Evolutionary conservation across 805 yeast species (phyloP).

Genomic region (Ogataea ramenticola): DNA sequence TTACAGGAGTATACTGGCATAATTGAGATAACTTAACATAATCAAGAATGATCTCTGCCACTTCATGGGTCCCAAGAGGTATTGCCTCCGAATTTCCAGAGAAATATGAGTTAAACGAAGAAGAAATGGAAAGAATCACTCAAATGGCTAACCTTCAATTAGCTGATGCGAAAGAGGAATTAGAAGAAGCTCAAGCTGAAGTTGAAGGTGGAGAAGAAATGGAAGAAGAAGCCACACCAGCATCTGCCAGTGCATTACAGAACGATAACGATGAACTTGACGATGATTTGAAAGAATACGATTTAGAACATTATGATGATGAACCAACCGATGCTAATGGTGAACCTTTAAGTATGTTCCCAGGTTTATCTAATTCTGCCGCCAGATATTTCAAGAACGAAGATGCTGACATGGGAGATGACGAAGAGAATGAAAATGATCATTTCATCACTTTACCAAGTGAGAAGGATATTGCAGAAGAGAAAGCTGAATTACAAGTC

Average conservation of each 20-base stretch:
- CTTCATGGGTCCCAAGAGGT: conserved; percentile 95
- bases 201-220: conserved; percentile 23
- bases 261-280: conserved; percentile 41
- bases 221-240: conserved; percentile 13
- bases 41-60: conserved; percentile 71
- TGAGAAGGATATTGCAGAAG: conserved; percentile 63
- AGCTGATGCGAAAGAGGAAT: conserved; percentile 63
- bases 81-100: conserved; percentile 90
- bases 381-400: conserved; percentile 49
- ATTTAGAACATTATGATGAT: conserved; percentile 77
- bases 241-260: conserved; percentile 24
- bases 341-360: conserved; percentile 57
- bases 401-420: conserved; percentile 27
- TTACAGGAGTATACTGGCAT: no score
- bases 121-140: conserved; percentile 85
- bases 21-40: no score
- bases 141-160: conserved; percentile 79
- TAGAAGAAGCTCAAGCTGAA: conserved; percentile 35
- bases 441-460: conserved; percentile 58
- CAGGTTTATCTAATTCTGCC: conserved; percentile 56
- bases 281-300: conserved; percentile 83
- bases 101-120: conserved; percentile 81
- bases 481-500: conserved; percentile 75
- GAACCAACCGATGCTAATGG: conserved; percentile 47
- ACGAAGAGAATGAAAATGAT: conserved; percentile 37